These are phyloP conservation scores for Pseudoscleropodium purum DNA, from an alignment of 225 moss, liverwort and hornwort genomes.

Conservation along the genomic window DNA sequence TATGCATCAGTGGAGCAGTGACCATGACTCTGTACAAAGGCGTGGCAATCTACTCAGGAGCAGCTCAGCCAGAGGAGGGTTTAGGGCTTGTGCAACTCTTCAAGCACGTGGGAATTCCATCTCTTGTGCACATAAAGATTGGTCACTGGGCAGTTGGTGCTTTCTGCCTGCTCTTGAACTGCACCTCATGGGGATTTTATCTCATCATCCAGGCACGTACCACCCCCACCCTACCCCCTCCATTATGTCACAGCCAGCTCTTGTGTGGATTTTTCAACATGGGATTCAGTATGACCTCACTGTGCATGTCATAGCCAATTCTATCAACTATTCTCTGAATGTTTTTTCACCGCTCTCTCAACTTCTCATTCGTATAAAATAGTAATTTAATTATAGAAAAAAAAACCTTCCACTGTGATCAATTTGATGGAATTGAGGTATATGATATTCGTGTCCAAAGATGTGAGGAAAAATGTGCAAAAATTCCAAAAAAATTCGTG, in stretches of 20 bases:
- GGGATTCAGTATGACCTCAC: neutral
- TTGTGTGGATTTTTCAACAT: neutral
- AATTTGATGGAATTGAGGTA: neutral
- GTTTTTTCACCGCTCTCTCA: neutral
- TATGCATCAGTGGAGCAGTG: conserved; percentile 57
- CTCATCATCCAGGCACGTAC: conserved; percentile 2
- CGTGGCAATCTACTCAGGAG: neutral
- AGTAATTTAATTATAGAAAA: neutral
- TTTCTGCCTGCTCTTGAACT: conserved; percentile 7
- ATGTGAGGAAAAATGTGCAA: neutral
- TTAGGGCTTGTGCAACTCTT: neutral
- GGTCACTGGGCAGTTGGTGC: conserved; percentile 1
- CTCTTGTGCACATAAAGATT: neutral
- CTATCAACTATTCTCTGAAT: neutral
- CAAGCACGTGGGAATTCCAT: neutral
- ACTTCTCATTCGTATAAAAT: neutral
- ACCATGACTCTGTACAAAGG: conserved; percentile 65
- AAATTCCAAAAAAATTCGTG: neutral
- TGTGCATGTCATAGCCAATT: neutral
- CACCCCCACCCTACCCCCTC: no score
- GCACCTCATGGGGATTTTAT: neutral
- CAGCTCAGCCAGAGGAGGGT: neutral
- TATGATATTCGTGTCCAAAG: neutral
- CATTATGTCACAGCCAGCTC: neutral
- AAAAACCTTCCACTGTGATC: neutral